Conservation (phyloP, 495 filamentous ascomycete species). For the Lophiotrema nucula region DNA sequence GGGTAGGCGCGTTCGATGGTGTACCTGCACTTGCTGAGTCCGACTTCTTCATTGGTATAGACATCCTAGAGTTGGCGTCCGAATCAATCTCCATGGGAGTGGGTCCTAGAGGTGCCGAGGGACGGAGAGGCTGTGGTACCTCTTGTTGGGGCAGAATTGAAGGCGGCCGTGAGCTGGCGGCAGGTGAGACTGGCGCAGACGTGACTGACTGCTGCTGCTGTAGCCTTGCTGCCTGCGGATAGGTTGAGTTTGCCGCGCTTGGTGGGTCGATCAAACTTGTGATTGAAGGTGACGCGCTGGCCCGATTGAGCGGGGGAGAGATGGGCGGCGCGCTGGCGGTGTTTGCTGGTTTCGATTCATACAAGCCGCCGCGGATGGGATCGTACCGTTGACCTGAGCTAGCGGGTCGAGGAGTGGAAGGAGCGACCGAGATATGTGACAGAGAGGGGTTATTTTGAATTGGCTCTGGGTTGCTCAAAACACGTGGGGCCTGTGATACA, state of each 20-base stretch:
- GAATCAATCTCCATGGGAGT: conserved; percentile 36
- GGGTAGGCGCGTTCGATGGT: conserved; percentile 51
- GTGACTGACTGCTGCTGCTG: conserved; percentile 32
- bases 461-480: conserved; percentile 31
- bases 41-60: conserved; percentile 39
- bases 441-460: conserved; percentile 38
- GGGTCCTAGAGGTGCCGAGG: conserved; percentile 4
- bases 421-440: conserved; percentile 36
- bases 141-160: conserved; percentile 20
- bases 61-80: conserved; percentile 20
- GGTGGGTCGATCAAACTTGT: conserved; percentile 84
- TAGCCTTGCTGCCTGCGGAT: conserved; percentile 27
- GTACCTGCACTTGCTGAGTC: conserved; percentile 47
- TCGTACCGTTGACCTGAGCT: conserved; percentile 82
- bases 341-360: conserved; percentile 54
- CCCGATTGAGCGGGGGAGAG: conserved; percentile 58
- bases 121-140: conserved; percentile 1
- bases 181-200: conserved; percentile 36
- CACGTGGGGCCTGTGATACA: conserved; percentile 31
- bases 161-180: conserved; percentile 15
- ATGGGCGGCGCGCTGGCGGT: conserved; percentile 54
- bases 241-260: conserved; percentile 38
- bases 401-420: conserved; percentile 46
- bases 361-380: conserved; percentile 73
- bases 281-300: conserved; percentile 86